phyloP scores from a whole-genome alignment of 306 rosid genomes.

The Vigna reflexopilosa region DNA sequence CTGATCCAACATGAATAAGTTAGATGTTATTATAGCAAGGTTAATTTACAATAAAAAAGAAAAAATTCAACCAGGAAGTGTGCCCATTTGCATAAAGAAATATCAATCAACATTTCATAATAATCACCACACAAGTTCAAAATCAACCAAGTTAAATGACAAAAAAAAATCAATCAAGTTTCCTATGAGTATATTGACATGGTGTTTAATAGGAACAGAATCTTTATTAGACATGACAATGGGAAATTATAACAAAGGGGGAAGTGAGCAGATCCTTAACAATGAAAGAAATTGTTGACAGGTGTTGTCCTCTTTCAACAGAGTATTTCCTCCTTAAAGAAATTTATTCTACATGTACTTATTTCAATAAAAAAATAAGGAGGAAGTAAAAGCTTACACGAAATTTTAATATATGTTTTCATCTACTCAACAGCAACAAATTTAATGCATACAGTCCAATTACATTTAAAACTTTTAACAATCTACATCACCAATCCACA shows the following conservation, averaged over 20 bases:
- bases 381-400: background rate
- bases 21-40: conserved; percentile 16
- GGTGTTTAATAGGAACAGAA: conserved; percentile 8
- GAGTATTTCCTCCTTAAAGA: background rate
- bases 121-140: background rate
- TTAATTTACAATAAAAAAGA: background rate
- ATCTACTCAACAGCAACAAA: conserved; percentile 15
- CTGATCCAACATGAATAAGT: background rate
- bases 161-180: conserved; percentile 18
- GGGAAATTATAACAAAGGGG: background rate
- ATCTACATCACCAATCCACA: conserved; percentile 18
- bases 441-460: background rate
- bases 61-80: background rate
- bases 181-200: background rate
- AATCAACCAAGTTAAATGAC: conserved; percentile 30
- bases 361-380: conserved; percentile 16
- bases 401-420: conserved; percentile 24
- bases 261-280: background rate
- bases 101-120: background rate
- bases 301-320: conserved; percentile 20
- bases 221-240: background rate
- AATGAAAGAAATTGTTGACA: conserved; percentile 1
- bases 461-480: conserved; percentile 20
- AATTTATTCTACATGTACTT: conserved; percentile 17
- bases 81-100: too few relatives aligned